Evolutionary conservation across 2,329 filamentous ascomycete genomes (phyloP).

Genomic region (Trichophyton schoenleinii): DNA sequence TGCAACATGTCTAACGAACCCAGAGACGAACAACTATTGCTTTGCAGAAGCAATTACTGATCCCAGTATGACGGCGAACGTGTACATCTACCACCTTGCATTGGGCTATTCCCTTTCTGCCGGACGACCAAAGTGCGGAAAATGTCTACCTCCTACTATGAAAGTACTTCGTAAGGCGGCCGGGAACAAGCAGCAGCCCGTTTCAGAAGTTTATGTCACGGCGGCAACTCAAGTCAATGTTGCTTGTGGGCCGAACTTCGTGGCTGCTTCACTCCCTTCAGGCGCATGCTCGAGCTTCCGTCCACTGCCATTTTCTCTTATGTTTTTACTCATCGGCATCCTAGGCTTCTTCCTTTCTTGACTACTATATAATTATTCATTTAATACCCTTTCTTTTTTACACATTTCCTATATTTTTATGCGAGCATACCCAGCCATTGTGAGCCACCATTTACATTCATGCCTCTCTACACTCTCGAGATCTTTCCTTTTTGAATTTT

Average conservation of each 20-base stretch:
- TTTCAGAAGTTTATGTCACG: constrained; percentile 55
- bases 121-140: constrained; percentile 59
- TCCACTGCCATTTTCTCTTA: neutral
- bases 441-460: neutral
- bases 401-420: neutral
- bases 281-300: neutral
- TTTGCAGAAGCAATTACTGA: constrained; percentile 72
- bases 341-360: neutral
- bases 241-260: constrained; percentile 45
- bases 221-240: constrained; percentile 65
- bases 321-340: neutral
- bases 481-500: neutral
- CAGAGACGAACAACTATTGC: constrained; percentile 53
- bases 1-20: constrained; percentile 65
- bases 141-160: constrained; percentile 72
- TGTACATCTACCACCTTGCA: constrained; percentile 75
- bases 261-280: constrained; percentile 14
- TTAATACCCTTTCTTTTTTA: neutral
- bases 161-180: constrained; percentile 60
- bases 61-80: constrained; percentile 52
- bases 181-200: constrained; percentile 50
- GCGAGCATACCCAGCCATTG: neutral
- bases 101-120: constrained; percentile 60
- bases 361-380: neutral
- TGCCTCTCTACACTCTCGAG: neutral